A percentile compares a stretch with the other conserved stretches of the same genome.
Conservation (phyloP, 108 stramenopile genomes). For the Nannochloropsis salina region DNA sequence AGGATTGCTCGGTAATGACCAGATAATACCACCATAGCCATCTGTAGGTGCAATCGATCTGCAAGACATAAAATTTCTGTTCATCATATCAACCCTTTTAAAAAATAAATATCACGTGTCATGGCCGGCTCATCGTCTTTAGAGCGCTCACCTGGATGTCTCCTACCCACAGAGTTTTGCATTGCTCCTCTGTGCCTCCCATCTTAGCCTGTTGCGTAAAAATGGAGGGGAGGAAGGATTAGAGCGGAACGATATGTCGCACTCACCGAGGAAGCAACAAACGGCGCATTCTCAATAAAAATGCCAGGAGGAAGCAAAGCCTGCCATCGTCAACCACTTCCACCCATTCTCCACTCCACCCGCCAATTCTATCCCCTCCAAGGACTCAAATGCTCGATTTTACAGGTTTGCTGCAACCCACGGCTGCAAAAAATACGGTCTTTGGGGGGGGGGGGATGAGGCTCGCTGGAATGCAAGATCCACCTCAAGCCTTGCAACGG, state of each 20-base stretch:
- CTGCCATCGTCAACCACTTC: too few relatives aligned
- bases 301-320: too few relatives aligned
- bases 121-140: not conserved
- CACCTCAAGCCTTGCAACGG: too few relatives aligned
- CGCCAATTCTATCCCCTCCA: too few relatives aligned
- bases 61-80: not conserved
- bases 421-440: too few relatives aligned
- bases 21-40: conserved; percentile 3
- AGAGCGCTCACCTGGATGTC: conserved; percentile 33
- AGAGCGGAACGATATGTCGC: not conserved
- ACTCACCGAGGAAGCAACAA: not conserved
- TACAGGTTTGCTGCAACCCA: too few relatives aligned
- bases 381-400: too few relatives aligned
- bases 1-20: not conserved
- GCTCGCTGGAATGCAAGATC: too few relatives aligned
- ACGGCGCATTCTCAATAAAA: not conserved
- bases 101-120: too few relatives aligned
- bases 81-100: too few relatives aligned
- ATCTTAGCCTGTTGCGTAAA: not conserved
- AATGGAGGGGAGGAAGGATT: not conserved
- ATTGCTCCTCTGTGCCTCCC: conserved; percentile 19
- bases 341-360: too few relatives aligned
- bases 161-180: conserved; percentile 46
- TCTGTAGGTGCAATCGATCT: not conserved
- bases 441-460: too few relatives aligned